Conservation (phyloP, 1,139 yeast species). For the Scheffersomyces segobiensis region DNA sequence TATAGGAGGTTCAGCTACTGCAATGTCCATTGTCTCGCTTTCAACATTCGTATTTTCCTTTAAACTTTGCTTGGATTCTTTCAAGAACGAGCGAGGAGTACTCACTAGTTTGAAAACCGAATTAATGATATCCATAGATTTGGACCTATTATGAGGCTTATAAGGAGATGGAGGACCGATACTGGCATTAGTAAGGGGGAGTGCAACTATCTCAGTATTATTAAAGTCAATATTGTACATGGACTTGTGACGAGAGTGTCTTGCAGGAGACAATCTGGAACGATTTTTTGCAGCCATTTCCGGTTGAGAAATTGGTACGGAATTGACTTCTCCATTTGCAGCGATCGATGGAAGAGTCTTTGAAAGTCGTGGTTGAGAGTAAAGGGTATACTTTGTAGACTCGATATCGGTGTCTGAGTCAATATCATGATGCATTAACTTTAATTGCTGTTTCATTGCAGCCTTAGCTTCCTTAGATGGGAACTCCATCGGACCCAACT, state of each 20-base stretch:
- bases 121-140: conserved; percentile 10
- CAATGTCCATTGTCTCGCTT: conserved; percentile 20
- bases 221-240: conserved; percentile 38
- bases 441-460: conserved; percentile 28
- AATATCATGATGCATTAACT: conserved; percentile 21
- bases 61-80: background rate
- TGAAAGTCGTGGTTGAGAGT: conserved; percentile 3
- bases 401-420: conserved; percentile 34
- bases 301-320: background rate
- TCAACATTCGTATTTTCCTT: conserved; percentile 1
- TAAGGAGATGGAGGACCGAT: background rate
- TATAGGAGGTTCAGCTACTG: conserved; percentile 41
- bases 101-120: background rate
- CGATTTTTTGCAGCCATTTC: conserved; percentile 2
- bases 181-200: background rate
- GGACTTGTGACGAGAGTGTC: conserved; percentile 42
- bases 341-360: background rate
- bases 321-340: background rate
- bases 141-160: conserved; percentile 11
- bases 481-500: conserved; percentile 36
- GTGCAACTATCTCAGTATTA: background rate
- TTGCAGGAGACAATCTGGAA: conserved; percentile 23
- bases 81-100: background rate
- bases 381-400: conserved; percentile 16
- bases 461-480: conserved; percentile 35